phyloP scores from a whole-genome alignment of 495 filamentous ascomycete species.

The Penicillium coprophilum region DNA sequence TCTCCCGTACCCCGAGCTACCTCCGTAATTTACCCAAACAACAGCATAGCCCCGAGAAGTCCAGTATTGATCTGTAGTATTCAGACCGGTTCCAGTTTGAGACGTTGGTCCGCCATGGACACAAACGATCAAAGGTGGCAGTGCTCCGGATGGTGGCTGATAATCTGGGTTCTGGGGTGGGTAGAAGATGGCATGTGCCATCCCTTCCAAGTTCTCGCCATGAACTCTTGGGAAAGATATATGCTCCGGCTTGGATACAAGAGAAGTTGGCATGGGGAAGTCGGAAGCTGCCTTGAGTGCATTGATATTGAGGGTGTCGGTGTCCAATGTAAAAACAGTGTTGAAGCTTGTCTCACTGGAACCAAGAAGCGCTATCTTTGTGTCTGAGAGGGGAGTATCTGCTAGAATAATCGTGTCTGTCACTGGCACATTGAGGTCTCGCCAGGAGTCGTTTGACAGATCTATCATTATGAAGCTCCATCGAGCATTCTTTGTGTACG shows the following conservation, averaged over 20 bases:
- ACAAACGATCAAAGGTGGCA: slow-evolving; percentile 43
- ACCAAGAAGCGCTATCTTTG: slow-evolving; percentile 10
- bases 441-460: slow-evolving; percentile 17
- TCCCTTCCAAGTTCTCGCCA: slow-evolving; percentile 15
- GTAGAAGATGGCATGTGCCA: slow-evolving; percentile 38
- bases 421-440: slow-evolving; percentile 7
- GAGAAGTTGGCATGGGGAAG: slow-evolving; percentile 21
- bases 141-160: slow-evolving; percentile 21
- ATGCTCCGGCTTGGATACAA: slow-evolving; percentile 33
- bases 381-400: slow-evolving; percentile 19
- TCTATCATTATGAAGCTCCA: slow-evolving; percentile 31
- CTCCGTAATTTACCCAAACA: slow-evolving; percentile 43
- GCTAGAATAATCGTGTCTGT: slow-evolving; percentile 8
- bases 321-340: slow-evolving; percentile 14
- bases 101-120: slow-evolving; percentile 47
- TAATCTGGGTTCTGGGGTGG: slow-evolving; percentile 41
- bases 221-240: slow-evolving; percentile 36
- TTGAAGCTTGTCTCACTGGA: slow-evolving; percentile 10
- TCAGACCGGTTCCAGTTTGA: slow-evolving; percentile 34
- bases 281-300: slow-evolving; percentile 13
- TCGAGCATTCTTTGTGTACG: slow-evolving; percentile 22
- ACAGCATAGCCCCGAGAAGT: slow-evolving; percentile 48
- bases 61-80: slow-evolving; percentile 39
- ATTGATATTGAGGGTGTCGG: slow-evolving; percentile 7
- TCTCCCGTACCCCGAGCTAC: slow-evolving; percentile 43